phyloP scores from a whole-genome alignment of 495 filamentous ascomycete species.

The Polyplosphaeria fusca region DNA sequence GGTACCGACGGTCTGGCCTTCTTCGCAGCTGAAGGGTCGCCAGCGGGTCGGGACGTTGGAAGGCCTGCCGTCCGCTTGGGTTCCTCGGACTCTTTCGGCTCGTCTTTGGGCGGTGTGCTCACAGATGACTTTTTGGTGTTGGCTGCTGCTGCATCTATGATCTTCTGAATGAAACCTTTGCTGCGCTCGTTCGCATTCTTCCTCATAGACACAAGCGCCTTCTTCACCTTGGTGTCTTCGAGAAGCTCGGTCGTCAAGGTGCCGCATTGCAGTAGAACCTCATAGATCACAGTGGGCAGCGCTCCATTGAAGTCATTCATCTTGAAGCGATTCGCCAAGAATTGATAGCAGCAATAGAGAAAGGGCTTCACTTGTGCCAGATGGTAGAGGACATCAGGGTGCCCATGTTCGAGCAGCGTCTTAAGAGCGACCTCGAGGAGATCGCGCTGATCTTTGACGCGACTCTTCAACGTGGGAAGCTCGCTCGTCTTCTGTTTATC shows the following conservation, averaged over 20 bases:
- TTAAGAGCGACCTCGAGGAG: conserved; percentile 59
- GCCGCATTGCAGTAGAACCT: conserved; percentile 57
- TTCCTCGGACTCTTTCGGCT: conserved; percentile 34
- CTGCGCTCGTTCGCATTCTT: conserved; percentile 65
- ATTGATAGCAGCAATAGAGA: conserved; percentile 56
- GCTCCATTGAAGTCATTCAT: conserved; percentile 62
- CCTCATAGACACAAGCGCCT: conserved; percentile 57
- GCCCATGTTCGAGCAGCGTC: conserved; percentile 58
- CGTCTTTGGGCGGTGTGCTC: conserved; percentile 24
- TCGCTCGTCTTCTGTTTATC: conserved; percentile 51
- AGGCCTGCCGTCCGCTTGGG: conserved; percentile 38
- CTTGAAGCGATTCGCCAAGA: conserved; percentile 64
- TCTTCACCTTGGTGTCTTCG: conserved; percentile 65
- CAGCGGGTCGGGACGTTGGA: conserved; percentile 32
- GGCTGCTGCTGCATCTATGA: conserved; percentile 55
- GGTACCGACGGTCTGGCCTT: conserved; percentile 52
- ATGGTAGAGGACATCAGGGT: conserved; percentile 62
- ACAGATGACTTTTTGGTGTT: conserved; percentile 41
- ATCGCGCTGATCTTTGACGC: conserved; percentile 56
- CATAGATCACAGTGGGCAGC: conserved; percentile 52
- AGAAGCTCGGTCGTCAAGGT: conserved; percentile 61
- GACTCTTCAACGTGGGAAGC: conserved; percentile 46
- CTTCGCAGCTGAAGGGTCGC: conserved; percentile 41
- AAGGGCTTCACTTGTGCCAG: conserved; percentile 57
- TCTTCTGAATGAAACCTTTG: conserved; percentile 55